phyloP scores from a whole-genome alignment of 805 yeast species.

The Starmerella davenportii region DNA sequence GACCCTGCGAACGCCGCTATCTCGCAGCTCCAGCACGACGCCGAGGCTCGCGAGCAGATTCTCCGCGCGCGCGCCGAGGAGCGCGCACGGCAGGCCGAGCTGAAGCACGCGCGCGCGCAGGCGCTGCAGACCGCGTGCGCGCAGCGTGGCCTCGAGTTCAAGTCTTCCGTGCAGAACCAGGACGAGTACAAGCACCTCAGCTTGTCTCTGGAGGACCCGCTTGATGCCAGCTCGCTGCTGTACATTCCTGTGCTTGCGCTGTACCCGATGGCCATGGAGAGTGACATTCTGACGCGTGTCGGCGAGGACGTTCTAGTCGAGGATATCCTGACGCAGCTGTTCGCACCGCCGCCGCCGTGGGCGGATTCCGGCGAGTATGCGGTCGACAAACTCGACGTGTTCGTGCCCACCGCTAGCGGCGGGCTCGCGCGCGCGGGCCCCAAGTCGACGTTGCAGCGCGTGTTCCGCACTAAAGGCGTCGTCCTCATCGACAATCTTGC shows the following conservation, averaged over 20 bases:
- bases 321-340: slow-evolving; percentile 42
- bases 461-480: slow-evolving; percentile 47
- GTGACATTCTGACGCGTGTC: slow-evolving; percentile 60
- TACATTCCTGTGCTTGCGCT: slow-evolving; percentile 65
- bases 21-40: slow-evolving; percentile 29
- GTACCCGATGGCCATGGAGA: slow-evolving; percentile 70
- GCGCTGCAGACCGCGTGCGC: slow-evolving; percentile 38
- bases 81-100: slow-evolving; percentile 3
- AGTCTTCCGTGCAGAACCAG: slow-evolving; percentile 5
- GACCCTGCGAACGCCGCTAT: slow-evolving; percentile 46
- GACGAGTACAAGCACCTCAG: slow-evolving; percentile 27
- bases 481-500: slow-evolving; percentile 63
- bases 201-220: slow-evolving; percentile 17
- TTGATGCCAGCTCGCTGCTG: slow-evolving; percentile 43
- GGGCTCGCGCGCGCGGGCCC: slow-evolving; percentile 77
- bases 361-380: slow-evolving; percentile 38
- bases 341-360: slow-evolving; percentile 54
- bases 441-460: slow-evolving; percentile 46
- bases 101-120: slow-evolving; percentile 17
- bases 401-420: slow-evolving; percentile 65
- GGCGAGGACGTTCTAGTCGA: slow-evolving; percentile 53
- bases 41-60: slow-evolving; percentile 23
- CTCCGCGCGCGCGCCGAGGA: slow-evolving; percentile 9
- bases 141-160: slow-evolving; percentile 29
- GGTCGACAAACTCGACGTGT: slow-evolving; percentile 45